Evolutionary conservation across 2,329 filamentous ascomycete genomes (phyloP), one percentile per base, ranked within the genome.

Genomic region (Scedosporium apiospermum): DNA sequence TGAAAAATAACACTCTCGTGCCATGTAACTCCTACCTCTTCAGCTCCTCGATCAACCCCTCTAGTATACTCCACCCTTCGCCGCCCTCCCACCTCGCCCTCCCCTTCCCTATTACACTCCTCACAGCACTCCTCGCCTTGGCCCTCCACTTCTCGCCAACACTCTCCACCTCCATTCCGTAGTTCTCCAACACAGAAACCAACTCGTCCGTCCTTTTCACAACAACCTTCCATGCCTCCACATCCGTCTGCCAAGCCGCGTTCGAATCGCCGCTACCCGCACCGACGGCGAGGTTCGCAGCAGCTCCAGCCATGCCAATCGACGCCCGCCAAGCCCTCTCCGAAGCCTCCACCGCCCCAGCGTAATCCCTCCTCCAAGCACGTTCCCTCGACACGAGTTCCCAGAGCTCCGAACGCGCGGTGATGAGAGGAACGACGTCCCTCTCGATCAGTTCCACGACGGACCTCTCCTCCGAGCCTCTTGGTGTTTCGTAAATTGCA

Each of bases 321-420:
- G 88, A 84, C 0, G 89, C 86, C 2, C 95, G 84, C 93, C 93
- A 99, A 0, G 88, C 91, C 71, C 93, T 93, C 75, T 98, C 95
- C 34, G 93, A 85, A 1, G 90, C 91, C 5, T 92, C 89, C 1
- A 98, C 80, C 4, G 93, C 90, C 1, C 86, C 87, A 0, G 78
- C 75, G 1, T 88, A 89, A 61, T 90, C 88, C 2, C 83, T 76
- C 6, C 86, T 83, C 86, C 91, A 97, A 14, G 88, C 79, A 4
- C 90, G 85, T 16, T 96, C 78, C 4, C 86, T 85, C 0, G 87
- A 82, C 0, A 96, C 80, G 0, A 96, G 76, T 1, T 82, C 80
- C 91, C 93, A 98, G 1, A 96, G 83, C 27, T 87, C 83, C 0
- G 88, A 83, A 1, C 90, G 88, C 27, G 82, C 80, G 0, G 95